Evolutionary conservation across 495 filamentous ascomycete species (phyloP), one percentile per base, ranked within the genome.

Genomic region (Penicillium atrosanguineum): DNA sequence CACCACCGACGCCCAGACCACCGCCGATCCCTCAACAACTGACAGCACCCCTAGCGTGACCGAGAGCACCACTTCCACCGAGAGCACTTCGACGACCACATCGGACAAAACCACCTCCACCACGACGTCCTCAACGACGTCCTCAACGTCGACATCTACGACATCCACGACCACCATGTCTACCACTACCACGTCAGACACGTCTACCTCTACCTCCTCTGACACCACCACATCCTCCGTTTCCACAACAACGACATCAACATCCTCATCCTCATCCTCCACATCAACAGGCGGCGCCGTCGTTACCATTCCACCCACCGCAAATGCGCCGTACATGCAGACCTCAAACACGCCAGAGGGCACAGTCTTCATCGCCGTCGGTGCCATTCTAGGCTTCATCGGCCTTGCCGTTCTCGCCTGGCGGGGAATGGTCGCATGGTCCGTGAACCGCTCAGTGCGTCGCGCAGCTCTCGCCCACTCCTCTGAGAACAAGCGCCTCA

Each of bases 301-400:
- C 12, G 68, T 89, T 3, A 80, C 80, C 15, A 84, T 96, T 36
- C 94, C 94, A 4, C 86, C 90, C 11, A 96, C 89, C 2, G 77
- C 82, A 11, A 80, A 86, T 68, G 94, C 94, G 20, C 94, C 95
- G 25, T 98, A 90, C 67, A 96, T 98, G 91, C 89, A 95, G 62
- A 86, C 87, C 64, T 92, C 90, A n/a, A 87, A 77, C 41, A 79
- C 91, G 7, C 94, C 94, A 0, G 90, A 97, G 71, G 94, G 94
- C 16, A 97, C 94, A 21, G 86, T 98, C 29, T 98, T 98, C 75
- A 98, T 98, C 64, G 85, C 81, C 38, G 95, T 97, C 18, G 94
- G 95, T 42, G 89, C 91, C 18, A 86, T 86, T 28, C 81, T 98
- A 4, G 95, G 87, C 26, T 84, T 91, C 52, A 83, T 97, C 52